Base-by-base conservation (phyloP, 1,284 basidiomycete genomes). In the Uromyces viciae-fabae region DNA sequence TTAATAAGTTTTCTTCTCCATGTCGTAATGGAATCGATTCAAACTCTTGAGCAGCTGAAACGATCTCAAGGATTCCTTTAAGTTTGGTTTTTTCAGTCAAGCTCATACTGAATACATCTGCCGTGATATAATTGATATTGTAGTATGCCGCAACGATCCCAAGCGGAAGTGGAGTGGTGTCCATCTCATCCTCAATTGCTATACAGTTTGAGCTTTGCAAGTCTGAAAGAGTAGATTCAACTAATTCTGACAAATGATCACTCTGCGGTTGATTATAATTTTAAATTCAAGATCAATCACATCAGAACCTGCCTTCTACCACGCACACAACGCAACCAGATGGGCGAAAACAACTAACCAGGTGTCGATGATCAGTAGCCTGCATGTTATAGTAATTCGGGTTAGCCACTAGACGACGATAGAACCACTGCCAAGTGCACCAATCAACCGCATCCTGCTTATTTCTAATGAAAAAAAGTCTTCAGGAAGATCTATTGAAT, bases 101-200 rank as follows among this genome's bases (percentile, higher is more conserved):
- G 14, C 96, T 99, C 81, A 96, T 89, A 40, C 93, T 95, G 88
- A 98, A 99, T 40, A 97, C 95, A 87, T 98, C 95, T 81, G 98
- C 93, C 7, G 95, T 98, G 83, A 96, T 92, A 86, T 97, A 94
- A 90, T 88, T 87, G 49, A 94, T 93, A 84, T 94, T 94, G 86
- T 94, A 95, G 87, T 94, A 97, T 0, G 95, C 93, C 0, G 94
- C 95, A 83, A 98, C 96, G 94, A 97, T 96, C 82, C 95, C 94
- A 75, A 97, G 88, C 87, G 97, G 97, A 84, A 97, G 90, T 7
- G 94, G 91, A 22, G 92, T 90, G 0, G 94, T 91, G 84, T 97
- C 94, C 93, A 97, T 95, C 86, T 97, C 92, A 84, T 96, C 92
- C 83, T 89, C 94, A 73, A 99, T 94, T 8, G 92, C 87, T 84